Percentiles rank a stretch among this genome's conserved stretches.
Evolutionary conservation across 2,329 filamentous ascomycete genomes (phyloP).

Genomic region (Cladosporium cucumerinum): DNA sequence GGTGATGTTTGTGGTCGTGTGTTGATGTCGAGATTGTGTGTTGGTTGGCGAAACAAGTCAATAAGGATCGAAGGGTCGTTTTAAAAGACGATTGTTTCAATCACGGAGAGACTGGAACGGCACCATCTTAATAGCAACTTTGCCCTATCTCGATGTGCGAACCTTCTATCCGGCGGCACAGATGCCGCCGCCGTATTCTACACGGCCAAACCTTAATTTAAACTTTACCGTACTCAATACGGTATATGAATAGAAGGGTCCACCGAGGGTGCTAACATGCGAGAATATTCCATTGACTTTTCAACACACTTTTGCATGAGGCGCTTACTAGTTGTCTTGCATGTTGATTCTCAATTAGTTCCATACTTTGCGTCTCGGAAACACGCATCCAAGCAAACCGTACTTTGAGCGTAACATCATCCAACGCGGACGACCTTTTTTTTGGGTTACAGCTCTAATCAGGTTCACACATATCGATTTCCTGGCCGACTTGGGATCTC

Average conservation of each 20-base stretch:
- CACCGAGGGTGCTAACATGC: background rate
- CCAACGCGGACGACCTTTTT: background rate
- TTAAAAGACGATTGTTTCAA: background rate
- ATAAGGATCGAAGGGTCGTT: background rate
- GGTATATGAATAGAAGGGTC: background rate
- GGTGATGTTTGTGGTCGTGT: background rate
- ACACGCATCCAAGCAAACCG: background rate
- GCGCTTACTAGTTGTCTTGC: background rate
- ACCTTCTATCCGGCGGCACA: background rate
- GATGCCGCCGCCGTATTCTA: background rate
- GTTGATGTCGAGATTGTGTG: background rate
- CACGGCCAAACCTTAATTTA: background rate
- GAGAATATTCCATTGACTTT: background rate
- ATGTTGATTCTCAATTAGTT: background rate
- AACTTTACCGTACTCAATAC: background rate
- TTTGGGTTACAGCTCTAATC: background rate
- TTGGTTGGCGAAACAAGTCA: background rate
- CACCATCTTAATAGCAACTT: background rate
- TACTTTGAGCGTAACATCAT: background rate
- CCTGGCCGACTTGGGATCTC: background rate
- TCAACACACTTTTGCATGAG: background rate
- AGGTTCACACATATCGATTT: background rate
- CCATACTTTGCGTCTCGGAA: background rate
- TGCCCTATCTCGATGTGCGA: background rate
- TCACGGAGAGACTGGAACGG: background rate